phyloP scores from a whole-genome alignment of 2,329 filamentous ascomycete genomes.

The Teratosphaeriaceae sp. region DNA sequence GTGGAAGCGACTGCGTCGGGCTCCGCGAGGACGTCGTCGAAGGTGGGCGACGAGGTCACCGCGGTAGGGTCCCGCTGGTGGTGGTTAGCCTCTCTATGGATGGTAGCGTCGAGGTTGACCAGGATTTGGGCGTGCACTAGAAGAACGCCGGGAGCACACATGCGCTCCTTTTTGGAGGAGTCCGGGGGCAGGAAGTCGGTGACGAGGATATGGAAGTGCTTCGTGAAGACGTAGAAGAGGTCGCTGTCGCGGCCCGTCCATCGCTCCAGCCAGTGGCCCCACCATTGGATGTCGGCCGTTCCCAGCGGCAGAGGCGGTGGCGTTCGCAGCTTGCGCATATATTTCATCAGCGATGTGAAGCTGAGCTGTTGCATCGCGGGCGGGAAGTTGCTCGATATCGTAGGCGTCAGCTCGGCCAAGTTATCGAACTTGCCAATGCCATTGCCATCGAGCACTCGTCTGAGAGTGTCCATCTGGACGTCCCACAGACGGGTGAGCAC shows the following conservation, averaged over 20 bases:
- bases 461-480: slow-evolving; percentile 60
- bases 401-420: slow-evolving; percentile 45
- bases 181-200: slow-evolving; percentile 52
- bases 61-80: slow-evolving; percentile 39
- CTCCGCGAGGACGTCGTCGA: slow-evolving; percentile 58
- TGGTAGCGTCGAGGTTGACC: slow-evolving; percentile 70
- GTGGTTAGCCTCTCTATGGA: slow-evolving; percentile 60
- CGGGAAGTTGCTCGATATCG: slow-evolving; percentile 65
- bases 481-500: slow-evolving; percentile 78
- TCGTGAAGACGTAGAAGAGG: slow-evolving; percentile 85
- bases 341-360: slow-evolving; percentile 56
- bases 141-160: slow-evolving; percentile 69
- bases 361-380: slow-evolving; percentile 54
- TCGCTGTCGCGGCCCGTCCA: slow-evolving; percentile 88
- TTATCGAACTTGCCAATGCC: slow-evolving; percentile 52
- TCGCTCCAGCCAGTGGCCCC: slow-evolving; percentile 73
- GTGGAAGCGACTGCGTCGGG: slow-evolving; percentile 62
- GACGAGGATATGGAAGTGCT: slow-evolving; percentile 74
- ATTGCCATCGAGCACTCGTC: slow-evolving; percentile 64
- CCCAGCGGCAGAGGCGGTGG: slow-evolving; percentile 61
- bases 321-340: slow-evolving; percentile 55
- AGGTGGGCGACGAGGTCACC: slow-evolving; percentile 46
- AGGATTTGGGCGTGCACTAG: slow-evolving; percentile 78
- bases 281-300: slow-evolving; percentile 71
- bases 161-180: slow-evolving; percentile 47